These are phyloP conservation scores for Aspergillus haitiensis DNA, from an alignment of 495 filamentous ascomycete species.

Conservation along the genomic window DNA sequence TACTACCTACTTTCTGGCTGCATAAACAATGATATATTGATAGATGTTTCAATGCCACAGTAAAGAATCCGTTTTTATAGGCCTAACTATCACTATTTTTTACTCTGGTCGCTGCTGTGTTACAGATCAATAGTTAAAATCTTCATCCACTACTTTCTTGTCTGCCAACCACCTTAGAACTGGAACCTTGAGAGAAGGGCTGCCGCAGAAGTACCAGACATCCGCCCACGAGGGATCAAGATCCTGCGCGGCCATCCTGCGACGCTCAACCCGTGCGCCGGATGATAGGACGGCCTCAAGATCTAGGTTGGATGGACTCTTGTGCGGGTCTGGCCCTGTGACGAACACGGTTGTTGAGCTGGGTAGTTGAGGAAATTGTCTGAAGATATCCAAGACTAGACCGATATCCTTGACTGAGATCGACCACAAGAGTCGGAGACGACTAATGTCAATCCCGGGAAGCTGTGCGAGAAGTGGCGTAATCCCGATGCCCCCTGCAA, in stretches of 20 bases:
- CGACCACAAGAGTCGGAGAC: conserved; percentile 65
- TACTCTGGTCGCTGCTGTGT: not conserved
- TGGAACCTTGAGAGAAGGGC: conserved; percentile 52
- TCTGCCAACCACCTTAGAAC: conserved; percentile 64
- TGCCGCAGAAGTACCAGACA: conserved; percentile 70
- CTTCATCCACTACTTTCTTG: conserved; percentile 64
- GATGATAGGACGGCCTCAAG: conserved; percentile 31
- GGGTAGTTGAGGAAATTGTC: conserved; percentile 50
- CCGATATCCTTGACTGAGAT: conserved; percentile 59
- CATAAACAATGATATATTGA: no score
- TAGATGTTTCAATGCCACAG: no score
- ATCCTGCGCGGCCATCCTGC: conserved; percentile 58
- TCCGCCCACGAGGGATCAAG: conserved; percentile 43
- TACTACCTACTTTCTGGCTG: no score
- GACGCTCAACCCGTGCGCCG: conserved; percentile 45
- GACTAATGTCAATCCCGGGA: conserved; percentile 41
- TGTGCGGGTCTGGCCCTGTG: conserved; percentile 45
- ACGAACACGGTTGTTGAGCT: conserved; percentile 59
- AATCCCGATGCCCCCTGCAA: conserved; percentile 79
- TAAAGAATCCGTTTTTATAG: no score
- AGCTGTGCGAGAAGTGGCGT: conserved; percentile 73
- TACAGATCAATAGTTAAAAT: conserved; percentile 62
- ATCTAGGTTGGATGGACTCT: conserved; percentile 19
- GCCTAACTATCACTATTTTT: not conserved
- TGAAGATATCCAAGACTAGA: conserved; percentile 60